phyloP scores from a whole-genome alignment of 2,329 filamentous ascomycete genomes.

The Pseudodiploospora longispora region DNA sequence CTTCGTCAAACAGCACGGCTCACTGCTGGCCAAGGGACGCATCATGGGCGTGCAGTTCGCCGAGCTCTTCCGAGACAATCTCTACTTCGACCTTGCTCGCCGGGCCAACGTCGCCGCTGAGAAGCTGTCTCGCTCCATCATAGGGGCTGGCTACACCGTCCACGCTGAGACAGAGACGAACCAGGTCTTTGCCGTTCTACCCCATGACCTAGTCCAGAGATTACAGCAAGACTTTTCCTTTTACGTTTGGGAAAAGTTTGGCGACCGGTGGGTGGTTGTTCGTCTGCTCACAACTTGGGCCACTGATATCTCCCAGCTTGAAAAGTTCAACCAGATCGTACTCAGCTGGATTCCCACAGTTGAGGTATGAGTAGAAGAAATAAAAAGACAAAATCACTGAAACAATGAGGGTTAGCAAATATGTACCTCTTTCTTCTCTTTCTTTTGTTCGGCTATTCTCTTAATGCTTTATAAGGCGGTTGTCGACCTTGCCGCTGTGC shows the following conservation, averaged over 20 bases:
- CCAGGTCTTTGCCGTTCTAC: constrained; percentile 41
- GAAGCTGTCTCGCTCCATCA: constrained; percentile 34
- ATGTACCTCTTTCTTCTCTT: too few relatives aligned
- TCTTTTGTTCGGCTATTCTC: too few relatives aligned
- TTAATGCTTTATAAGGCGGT: too few relatives aligned
- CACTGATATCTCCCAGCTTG: constrained; percentile 34
- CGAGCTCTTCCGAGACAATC: constrained; percentile 35
- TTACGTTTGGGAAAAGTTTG: constrained; percentile 39
- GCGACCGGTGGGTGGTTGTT: constrained; percentile 31
- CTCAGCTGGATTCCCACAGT: constrained; percentile 12
- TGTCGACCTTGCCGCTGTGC: too few relatives aligned
- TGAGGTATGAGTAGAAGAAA: too few relatives aligned
- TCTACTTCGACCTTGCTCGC: constrained; percentile 38
- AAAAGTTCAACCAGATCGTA: constrained; percentile 25
- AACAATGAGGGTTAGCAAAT: too few relatives aligned
- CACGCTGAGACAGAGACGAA: constrained; percentile 41
- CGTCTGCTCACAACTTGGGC: constrained; percentile 44
- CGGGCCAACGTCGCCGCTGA: constrained; percentile 37
- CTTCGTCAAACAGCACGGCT: constrained; percentile 43
- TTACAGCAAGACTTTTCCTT: constrained; percentile 37
- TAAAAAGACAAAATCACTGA: too few relatives aligned
- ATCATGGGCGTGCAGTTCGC: constrained; percentile 42
- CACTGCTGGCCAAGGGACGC: constrained; percentile 40
- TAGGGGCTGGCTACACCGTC: constrained; percentile 31
- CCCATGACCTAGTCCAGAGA: constrained; percentile 25